Conservation (phyloP, 495 filamentous ascomycete species). For the Neurospora sp. region DNA sequence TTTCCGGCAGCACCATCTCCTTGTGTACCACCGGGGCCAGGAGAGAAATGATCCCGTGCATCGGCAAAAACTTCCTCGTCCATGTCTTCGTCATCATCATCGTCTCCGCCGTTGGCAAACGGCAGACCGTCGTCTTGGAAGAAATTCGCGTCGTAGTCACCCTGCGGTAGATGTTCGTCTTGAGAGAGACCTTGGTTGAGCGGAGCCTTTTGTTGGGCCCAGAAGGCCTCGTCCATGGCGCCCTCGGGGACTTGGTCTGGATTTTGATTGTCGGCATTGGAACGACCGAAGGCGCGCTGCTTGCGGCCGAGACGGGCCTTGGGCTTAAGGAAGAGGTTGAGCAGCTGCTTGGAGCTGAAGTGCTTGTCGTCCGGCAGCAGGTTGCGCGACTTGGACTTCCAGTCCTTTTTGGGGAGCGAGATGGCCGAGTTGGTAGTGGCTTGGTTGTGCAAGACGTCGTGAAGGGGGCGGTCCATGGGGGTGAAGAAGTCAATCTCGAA, state of each 20-base stretch:
- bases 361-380: slow-evolving; percentile 96
- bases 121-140: slow-evolving; percentile 90
- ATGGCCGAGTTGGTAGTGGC: slow-evolving; percentile 74
- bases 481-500: slow-evolving; percentile 88
- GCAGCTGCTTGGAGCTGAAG: slow-evolving; percentile 85
- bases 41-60: slow-evolving; percentile 81
- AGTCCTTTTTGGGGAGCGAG: slow-evolving; percentile 80
- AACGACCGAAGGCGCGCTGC: slow-evolving; percentile 10
- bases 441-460: slow-evolving; percentile 76
- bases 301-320: slow-evolving; percentile 63
- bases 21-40: slow-evolving; percentile 48
- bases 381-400: slow-evolving; percentile 88
- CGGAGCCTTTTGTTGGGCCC: slow-evolving; percentile 68
- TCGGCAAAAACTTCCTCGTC: slow-evolving; percentile 73
- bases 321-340: slow-evolving; percentile 88
- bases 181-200: slow-evolving; percentile 20
- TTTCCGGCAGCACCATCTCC: slow-evolving; percentile 11
- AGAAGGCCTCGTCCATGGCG: slow-evolving; percentile 92
- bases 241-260: slow-evolving; percentile 48
- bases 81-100: slow-evolving; percentile 60
- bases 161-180: slow-evolving; percentile 41
- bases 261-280: slow-evolving; percentile 20
- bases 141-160: slow-evolving; percentile 93
- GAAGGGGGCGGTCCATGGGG: slow-evolving; percentile 55
- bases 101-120: slow-evolving; percentile 56